Evolutionary conservation across 2,329 filamentous ascomycete species (phyloP).

Genomic region (Pezicula radicicola): DNA sequence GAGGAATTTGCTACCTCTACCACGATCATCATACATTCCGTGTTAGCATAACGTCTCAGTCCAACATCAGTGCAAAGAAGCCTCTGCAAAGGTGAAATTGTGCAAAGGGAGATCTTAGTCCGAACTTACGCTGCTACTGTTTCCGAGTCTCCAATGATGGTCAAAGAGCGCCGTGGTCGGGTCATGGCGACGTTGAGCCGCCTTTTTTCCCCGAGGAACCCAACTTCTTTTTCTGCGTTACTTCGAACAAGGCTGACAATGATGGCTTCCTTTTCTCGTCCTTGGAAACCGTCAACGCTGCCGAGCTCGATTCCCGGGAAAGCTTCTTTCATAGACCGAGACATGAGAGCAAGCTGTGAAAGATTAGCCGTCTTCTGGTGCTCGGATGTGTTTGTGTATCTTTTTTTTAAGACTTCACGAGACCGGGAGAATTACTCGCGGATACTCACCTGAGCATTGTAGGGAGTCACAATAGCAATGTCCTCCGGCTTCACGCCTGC

Average conservation of each 20-base stretch:
- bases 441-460: conserved; percentile 77
- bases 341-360: conserved; percentile 68
- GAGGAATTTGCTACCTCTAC: conserved; percentile 79
- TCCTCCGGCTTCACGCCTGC: conserved; percentile 79
- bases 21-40: conserved; percentile 18
- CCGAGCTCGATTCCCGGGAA: conserved; percentile 90
- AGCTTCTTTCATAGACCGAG: conserved; percentile 71
- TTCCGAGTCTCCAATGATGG: conserved; percentile 90
- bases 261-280: conserved; percentile 93
- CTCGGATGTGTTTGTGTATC: not conserved
- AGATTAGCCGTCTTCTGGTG: conserved; percentile 15
- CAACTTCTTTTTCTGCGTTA: conserved; percentile 82
- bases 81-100: not conserved
- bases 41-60: conserved; percentile 20
- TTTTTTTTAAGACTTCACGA: not conserved
- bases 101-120: conserved; percentile 1
- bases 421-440: not conserved
- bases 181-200: conserved; percentile 98
- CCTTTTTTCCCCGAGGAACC: conserved; percentile 89
- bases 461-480: conserved; percentile 92
- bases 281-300: conserved; percentile 95
- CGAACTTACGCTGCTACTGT: conserved; percentile 75
- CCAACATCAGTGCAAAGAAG: conserved; percentile 3
- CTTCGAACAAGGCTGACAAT: conserved; percentile 92
- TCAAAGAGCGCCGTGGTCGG: conserved; percentile 83